These are phyloP conservation scores for Aspergillus felis DNA, from an alignment of 2,329 filamentous ascomycete genomes.

Conservation along the genomic window DNA sequence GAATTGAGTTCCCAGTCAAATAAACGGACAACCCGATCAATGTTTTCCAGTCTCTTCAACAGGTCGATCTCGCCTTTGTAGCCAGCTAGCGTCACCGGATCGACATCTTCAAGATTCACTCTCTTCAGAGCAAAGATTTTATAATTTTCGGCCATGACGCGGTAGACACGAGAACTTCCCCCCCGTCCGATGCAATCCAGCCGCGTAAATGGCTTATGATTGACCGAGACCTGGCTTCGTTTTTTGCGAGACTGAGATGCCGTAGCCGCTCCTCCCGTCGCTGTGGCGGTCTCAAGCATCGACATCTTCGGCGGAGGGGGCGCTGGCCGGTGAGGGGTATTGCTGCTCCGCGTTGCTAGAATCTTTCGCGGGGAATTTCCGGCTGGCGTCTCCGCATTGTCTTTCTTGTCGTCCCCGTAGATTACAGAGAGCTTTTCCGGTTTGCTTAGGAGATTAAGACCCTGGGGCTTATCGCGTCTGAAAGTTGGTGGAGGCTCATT, in stretches of 20 bases:
- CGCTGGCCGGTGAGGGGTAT: slow-evolving; percentile 74
- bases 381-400: slow-evolving; percentile 42
- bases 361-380: slow-evolving; percentile 44
- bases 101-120: slow-evolving; percentile 84
- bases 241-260: slow-evolving; percentile 70
- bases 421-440: slow-evolving; percentile 52
- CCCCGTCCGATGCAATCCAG: slow-evolving; percentile 88
- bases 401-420: slow-evolving; percentile 43
- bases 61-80: slow-evolving; percentile 96
- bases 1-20: slow-evolving; percentile 93
- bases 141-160: slow-evolving; percentile 94
- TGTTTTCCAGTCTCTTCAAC: slow-evolving; percentile 72
- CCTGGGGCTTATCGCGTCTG: slow-evolving; percentile 57
- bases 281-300: slow-evolving; percentile 84
- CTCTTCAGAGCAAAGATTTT: slow-evolving; percentile 93
- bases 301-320: slow-evolving; percentile 94
- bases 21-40: slow-evolving; percentile 85
- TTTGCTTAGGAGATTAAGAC: slow-evolving; percentile 54
- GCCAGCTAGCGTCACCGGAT: slow-evolving; percentile 75
- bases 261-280: slow-evolving; percentile 73
- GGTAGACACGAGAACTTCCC: slow-evolving; percentile 90
- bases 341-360: slow-evolving; percentile 54
- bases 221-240: slow-evolving; percentile 79
- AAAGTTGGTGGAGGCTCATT: slow-evolving; percentile 73
- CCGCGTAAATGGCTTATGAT: slow-evolving; percentile 84